Evolutionary conservation across 106 monocot genomes (phyloP).

Genomic region (Dioscorea alata): DNA sequence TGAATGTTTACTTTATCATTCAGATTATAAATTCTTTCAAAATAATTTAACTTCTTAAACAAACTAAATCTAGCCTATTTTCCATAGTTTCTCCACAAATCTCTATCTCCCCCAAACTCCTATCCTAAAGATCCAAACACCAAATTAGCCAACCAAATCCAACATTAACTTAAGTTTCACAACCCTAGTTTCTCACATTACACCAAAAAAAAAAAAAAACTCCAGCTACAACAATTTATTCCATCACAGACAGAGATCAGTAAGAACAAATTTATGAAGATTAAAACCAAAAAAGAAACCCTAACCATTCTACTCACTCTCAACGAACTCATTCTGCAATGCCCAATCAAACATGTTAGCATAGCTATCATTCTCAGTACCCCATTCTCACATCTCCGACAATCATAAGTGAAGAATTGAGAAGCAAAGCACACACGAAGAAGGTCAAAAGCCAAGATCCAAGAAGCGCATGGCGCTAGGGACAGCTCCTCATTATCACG

Average conservation of each 20-base stretch:
- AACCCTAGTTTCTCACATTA: too few relatives aligned
- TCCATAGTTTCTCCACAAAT: not conserved
- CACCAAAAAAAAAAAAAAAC: too few relatives aligned
- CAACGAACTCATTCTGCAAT: conserved; percentile 94
- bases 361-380: conserved; percentile 38
- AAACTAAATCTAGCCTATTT: too few relatives aligned
- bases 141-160: too few relatives aligned
- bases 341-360: conserved; percentile 97
- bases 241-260: too few relatives aligned
- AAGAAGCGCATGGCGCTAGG: not conserved
- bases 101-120: not conserved
- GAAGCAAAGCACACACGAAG: not conserved
- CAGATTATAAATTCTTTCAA: too few relatives aligned
- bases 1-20: too few relatives aligned
- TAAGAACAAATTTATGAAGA: not conserved
- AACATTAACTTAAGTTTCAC: too few relatives aligned
- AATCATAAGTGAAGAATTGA: not conserved
- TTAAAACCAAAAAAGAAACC: conserved; percentile 24
- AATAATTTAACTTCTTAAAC: too few relatives aligned
- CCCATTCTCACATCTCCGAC: conserved; percentile 18
- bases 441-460: not conserved
- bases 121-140: too few relatives aligned
- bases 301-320: conserved; percentile 79
- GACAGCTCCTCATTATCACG: conserved; percentile 1
- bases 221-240: too few relatives aligned